Conservation (phyloP, 2,329 filamentous ascomycete species). For the Aspergillus jensenii region DNA sequence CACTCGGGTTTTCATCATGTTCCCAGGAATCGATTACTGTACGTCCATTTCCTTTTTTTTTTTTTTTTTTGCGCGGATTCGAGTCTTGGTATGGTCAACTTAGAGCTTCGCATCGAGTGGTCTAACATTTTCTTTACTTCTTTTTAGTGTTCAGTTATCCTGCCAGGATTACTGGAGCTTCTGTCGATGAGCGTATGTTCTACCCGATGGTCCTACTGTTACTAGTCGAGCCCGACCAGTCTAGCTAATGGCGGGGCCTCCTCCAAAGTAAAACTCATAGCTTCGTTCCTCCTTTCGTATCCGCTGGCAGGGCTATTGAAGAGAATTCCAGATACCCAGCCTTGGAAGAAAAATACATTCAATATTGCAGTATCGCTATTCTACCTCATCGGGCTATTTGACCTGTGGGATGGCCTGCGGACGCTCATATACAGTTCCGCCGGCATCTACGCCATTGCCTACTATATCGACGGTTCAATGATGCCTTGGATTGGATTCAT, state of each 20-base stretch:
- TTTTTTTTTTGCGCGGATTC: neutral
- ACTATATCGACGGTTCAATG: conserved; percentile 78
- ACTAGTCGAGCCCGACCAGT: neutral
- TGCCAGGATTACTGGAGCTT: conserved; percentile 58
- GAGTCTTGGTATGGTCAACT: neutral
- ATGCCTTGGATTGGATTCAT: conserved; percentile 98
- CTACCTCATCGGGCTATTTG: conserved; percentile 90
- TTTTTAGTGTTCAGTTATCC: conserved; percentile 61
- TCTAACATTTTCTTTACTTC: conserved; percentile 15
- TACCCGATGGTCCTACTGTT: neutral
- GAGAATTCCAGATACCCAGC: conserved; percentile 80
- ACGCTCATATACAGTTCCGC: conserved; percentile 78
- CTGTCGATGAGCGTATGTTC: conserved; percentile 61
- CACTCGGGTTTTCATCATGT: conserved; percentile 46
- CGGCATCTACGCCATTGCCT: conserved; percentile 79
- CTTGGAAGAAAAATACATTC: conserved; percentile 84
- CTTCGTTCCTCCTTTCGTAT: conserved; percentile 87
- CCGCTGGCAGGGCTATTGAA: conserved; percentile 87
- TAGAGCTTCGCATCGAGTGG: conserved; percentile 12
- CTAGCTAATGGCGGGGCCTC: neutral
- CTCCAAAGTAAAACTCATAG: conserved; percentile 80
- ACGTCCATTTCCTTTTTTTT: conserved; percentile 15
- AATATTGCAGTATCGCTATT: conserved; percentile 79
- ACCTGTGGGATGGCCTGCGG: conserved; percentile 80
- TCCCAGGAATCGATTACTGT: conserved; percentile 65